These are phyloP conservation scores for Mortierella sp. DNA, from an alignment of 371 early-diverging fungal species.

Conservation along the genomic window DNA sequence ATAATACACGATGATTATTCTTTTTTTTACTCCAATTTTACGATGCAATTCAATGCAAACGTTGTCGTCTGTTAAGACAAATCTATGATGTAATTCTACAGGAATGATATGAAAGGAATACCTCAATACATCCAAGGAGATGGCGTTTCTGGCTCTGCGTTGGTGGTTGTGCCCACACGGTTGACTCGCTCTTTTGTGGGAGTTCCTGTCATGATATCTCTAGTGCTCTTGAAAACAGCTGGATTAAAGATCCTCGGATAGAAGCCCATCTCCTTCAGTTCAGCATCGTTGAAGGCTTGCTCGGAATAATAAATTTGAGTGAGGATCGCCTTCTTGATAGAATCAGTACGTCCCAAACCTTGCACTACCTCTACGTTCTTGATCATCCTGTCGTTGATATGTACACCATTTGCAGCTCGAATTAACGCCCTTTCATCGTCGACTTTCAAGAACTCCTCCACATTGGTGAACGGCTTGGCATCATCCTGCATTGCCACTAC, in stretches of 20 bases:
- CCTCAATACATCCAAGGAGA: no score
- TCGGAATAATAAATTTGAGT: constrained; percentile 31
- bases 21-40: no score
- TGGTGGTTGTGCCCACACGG: background rate
- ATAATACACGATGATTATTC: background rate
- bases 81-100: background rate
- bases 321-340: constrained; percentile 30
- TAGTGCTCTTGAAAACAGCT: background rate
- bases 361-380: background rate
- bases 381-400: constrained; percentile 16
- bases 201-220: constrained; percentile 10
- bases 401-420: constrained; percentile 24
- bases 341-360: constrained; percentile 11
- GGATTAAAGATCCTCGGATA: constrained; percentile 44
- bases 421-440: constrained; percentile 14
- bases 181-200: background rate
- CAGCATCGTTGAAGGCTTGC: constrained; percentile 20
- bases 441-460: constrained; percentile 25
- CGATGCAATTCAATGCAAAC: background rate
- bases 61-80: no score
- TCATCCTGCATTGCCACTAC: constrained; percentile 12
- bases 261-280: constrained; percentile 35
- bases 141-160: background rate
- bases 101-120: background rate
- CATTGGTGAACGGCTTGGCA: constrained; percentile 21